phyloP scores from a whole-genome alignment of 805 yeast genomes.

The Kregervanrija pseudodelftensis region DNA sequence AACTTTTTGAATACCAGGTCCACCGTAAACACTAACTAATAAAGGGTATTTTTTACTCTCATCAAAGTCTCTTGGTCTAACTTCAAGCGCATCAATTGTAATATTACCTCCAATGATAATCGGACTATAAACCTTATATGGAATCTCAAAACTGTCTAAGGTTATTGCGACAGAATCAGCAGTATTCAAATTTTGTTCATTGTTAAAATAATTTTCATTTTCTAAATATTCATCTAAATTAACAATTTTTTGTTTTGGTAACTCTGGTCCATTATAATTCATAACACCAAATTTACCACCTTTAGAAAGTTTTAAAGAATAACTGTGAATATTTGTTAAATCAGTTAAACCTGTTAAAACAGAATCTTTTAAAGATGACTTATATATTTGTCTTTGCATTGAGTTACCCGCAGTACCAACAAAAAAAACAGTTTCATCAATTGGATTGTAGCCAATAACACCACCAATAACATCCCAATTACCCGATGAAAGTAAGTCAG shows the following conservation, averaged over 20 bases:
- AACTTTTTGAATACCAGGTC: slow-evolving; percentile 69
- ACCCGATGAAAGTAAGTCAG: slow-evolving; percentile 38
- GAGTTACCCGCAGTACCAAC: slow-evolving; percentile 48
- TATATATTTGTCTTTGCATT: slow-evolving; percentile 54
- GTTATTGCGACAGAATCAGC: slow-evolving; percentile 7
- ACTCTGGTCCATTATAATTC: slow-evolving; percentile 39
- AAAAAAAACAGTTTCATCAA: slow-evolving; percentile 44
- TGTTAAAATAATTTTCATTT: slow-evolving; percentile 8
- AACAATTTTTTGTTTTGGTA: slow-evolving; percentile 40
- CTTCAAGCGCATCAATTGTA: slow-evolving; percentile 48
- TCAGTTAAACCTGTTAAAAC: slow-evolving; percentile 23
- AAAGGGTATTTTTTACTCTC: slow-evolving; percentile 45
- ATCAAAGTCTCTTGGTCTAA: slow-evolving; percentile 52
- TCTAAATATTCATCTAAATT: slow-evolving; percentile 14
- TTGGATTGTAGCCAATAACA: slow-evolving; percentile 40
- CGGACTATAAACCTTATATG: slow-evolving; percentile 36
- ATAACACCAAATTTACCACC: slow-evolving; percentile 48
- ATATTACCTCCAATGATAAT: slow-evolving; percentile 29
- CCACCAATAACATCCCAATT: slow-evolving; percentile 47
- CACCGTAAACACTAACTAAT: slow-evolving; percentile 67
- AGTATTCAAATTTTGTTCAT: slow-evolving; percentile 12
- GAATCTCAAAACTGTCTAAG: slow-evolving; percentile 37
- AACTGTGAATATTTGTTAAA: slow-evolving; percentile 35
- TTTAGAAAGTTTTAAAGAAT: slow-evolving; percentile 45
- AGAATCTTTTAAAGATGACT: slow-evolving; percentile 32